phyloP scores from a whole-genome alignment of 768 basidiomycete species.

The Mycena filopes region DNA sequence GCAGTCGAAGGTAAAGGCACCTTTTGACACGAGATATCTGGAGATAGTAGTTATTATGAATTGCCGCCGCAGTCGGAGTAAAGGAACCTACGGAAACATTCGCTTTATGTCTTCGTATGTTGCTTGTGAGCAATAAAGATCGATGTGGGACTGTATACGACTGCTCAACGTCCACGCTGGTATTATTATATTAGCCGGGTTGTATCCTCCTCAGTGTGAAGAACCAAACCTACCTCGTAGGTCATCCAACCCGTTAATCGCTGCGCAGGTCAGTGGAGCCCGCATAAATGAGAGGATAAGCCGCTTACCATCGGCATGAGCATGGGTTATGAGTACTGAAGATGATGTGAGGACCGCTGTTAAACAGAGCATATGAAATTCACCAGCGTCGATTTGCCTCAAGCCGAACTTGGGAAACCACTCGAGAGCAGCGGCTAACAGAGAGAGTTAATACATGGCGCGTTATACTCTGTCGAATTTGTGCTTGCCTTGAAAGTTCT shows the following conservation, averaged over 20 bases:
- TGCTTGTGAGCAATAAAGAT: conserved; percentile 73
- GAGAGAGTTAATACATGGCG: conserved; percentile 56
- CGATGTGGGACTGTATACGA: conserved; percentile 77
- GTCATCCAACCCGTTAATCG: conserved; percentile 93
- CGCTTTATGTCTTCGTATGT: conserved; percentile 75
- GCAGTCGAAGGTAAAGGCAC: too few relatives aligned
- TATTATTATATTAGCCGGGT: conserved; percentile 2
- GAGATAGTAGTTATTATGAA: too few relatives aligned
- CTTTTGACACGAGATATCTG: conserved; percentile 76
- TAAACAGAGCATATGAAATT: neutral
- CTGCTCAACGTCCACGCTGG: conserved; percentile 79
- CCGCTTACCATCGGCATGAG: conserved; percentile 78
- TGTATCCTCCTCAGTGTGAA: neutral
- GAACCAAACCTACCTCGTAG: conserved; percentile 67
- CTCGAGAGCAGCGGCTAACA: conserved; percentile 50
- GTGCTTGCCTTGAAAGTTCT: conserved; percentile 74
- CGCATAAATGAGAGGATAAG: neutral
- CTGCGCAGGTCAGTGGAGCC: conserved; percentile 43
- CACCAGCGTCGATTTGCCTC: conserved; percentile 56
- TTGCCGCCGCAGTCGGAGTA: too few relatives aligned
- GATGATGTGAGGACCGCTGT: conserved; percentile 63
- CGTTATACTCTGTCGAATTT: conserved; percentile 45
- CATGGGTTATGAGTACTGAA: conserved; percentile 80
- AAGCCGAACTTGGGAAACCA: conserved; percentile 78
- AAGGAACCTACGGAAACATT: conserved; percentile 70